Conservation (phyloP, 2,329 filamentous ascomycete genomes). For the Paraphoma sp. region DNA sequence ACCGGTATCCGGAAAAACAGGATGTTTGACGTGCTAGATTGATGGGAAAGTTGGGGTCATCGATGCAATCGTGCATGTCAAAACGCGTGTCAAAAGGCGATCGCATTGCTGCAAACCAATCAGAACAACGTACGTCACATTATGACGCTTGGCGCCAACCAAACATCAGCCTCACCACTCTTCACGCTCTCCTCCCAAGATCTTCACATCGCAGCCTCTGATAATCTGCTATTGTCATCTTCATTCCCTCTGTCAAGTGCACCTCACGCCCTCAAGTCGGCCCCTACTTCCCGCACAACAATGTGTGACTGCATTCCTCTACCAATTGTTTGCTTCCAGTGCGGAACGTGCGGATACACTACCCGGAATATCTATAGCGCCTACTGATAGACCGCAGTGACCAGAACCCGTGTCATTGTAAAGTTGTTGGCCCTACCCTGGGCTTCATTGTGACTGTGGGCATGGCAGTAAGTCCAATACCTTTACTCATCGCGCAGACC, state of each 20-base stretch:
- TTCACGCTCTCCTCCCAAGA: not conserved
- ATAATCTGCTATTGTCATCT: not conserved
- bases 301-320: conserved; percentile 52
- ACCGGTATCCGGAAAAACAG: no score
- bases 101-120: not conserved
- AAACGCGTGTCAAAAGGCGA: not conserved
- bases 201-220: not conserved
- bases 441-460: conserved; percentile 58
- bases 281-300: not conserved
- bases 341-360: conserved; percentile 49
- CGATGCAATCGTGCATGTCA: not conserved
- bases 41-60: not conserved
- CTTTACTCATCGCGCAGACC: conserved; percentile 2
- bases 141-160: not conserved
- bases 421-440: conserved; percentile 62
- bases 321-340: conserved; percentile 62
- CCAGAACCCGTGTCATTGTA: conserved; percentile 65
- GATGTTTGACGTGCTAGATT: not conserved
- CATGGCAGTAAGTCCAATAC: conserved; percentile 53
- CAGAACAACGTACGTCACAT: not conserved
- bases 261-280: not conserved
- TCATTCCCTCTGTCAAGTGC: no score
- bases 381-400: conserved; percentile 48
- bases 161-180: not conserved
- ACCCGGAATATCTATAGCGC: not conserved